Percentiles rank a stretch among this genome's conserved stretches.
These are phyloP conservation scores for Carex myosuroides DNA, from an alignment of 176 grass and related monocot species.

Conservation along the genomic window DNA sequence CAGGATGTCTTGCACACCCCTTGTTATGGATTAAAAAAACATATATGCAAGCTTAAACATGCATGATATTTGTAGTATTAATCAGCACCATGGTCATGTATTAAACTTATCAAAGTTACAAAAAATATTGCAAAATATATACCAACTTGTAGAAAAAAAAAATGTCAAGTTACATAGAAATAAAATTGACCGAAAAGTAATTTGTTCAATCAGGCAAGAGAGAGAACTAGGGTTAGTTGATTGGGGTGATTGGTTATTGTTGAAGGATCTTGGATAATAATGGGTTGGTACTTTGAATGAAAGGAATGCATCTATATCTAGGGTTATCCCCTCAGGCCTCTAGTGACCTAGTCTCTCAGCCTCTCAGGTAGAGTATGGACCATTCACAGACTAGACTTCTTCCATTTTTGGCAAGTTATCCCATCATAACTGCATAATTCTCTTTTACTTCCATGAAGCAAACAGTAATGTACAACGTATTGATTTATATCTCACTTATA, in stretches of 20 bases:
- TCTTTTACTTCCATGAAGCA: constrained; percentile 25
- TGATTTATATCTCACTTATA: constrained; percentile 1
- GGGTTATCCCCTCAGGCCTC: constrained; percentile 5
- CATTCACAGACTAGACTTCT: constrained; percentile 17
- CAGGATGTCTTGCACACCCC: neutral
- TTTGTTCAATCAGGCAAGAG: constrained; percentile 4
- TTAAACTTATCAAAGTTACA: neutral
- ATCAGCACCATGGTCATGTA: neutral
- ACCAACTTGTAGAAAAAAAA: neutral
- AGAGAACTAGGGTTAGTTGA: constrained; percentile 12
- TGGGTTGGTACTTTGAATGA: neutral
- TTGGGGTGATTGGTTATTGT: constrained; percentile 14
- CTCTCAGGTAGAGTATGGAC: constrained; percentile 25
- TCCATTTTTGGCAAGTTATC: constrained; percentile 49
- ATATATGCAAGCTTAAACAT: neutral
- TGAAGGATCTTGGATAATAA: constrained; percentile 3
- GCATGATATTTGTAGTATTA: neutral
- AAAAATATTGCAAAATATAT: neutral
- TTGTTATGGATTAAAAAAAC: neutral
- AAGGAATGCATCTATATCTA: constrained; percentile 8
- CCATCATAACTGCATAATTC: constrained; percentile 57
- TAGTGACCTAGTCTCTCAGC: too few relatives aligned
- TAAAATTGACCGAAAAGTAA: neutral
- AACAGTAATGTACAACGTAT: constrained; percentile 3
- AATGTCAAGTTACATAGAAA: neutral